phyloP scores from a whole-genome alignment of 148 eudicot species.

The Beta vulgaris region DNA sequence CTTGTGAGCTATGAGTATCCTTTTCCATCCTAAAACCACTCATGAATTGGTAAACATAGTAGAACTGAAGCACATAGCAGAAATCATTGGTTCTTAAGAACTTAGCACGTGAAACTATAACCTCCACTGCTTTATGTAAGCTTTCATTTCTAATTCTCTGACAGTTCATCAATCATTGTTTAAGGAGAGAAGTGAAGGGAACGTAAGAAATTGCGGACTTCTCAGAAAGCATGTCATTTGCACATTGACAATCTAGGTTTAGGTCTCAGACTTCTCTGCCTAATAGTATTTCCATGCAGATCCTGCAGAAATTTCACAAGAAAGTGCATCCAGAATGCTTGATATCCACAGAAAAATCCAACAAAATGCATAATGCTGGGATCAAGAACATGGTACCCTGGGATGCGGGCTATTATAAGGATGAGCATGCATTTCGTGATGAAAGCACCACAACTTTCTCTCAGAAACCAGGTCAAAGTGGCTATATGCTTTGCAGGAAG shows the following conservation, averaged over 20 bases:
- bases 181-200: no score
- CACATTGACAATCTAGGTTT: neutral
- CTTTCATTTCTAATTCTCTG: neutral
- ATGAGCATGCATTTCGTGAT: constrained; percentile 29
- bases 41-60: neutral
- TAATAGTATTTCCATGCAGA: constrained; percentile 40
- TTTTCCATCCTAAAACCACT: no score
- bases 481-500: constrained; percentile 33
- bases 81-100: neutral
- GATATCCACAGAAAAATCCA: constrained; percentile 31
- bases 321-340: constrained; percentile 86
- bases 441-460: constrained; percentile 41
- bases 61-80: neutral
- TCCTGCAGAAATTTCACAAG: constrained; percentile 62
- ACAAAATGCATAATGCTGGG: constrained; percentile 34
- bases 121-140: neutral
- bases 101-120: neutral
- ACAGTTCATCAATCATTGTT: no score
- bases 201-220: neutral
- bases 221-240: neutral
- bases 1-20: no score
- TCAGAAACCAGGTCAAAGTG: constrained; percentile 29
- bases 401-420: constrained; percentile 32
- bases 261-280: neutral
- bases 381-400: constrained; percentile 33